A percentile compares a stretch with the other conserved stretches of the same genome.
Conservation (phyloP, 495 filamentous ascomycete species). For the Melanomma pulvis-pyrius region DNA sequence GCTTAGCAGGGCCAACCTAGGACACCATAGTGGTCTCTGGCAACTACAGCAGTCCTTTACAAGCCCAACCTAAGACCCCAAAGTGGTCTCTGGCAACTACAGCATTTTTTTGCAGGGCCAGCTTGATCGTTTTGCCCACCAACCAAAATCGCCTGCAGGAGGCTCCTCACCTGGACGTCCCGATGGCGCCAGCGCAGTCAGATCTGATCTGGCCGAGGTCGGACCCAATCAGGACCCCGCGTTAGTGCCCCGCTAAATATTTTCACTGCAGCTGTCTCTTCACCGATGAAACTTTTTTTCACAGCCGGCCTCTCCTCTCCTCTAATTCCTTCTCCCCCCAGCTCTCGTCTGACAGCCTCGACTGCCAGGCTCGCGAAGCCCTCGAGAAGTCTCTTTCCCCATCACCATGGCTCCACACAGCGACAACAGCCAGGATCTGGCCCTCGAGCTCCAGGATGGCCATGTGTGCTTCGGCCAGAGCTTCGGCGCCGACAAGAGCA, state of each 20-base stretch:
- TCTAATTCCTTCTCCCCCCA: not conserved
- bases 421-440: slow-evolving; percentile 49
- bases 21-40: no score
- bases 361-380: slow-evolving; percentile 21
- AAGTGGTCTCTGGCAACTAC: no score
- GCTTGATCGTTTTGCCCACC: no score
- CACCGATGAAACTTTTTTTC: slow-evolving; percentile 8
- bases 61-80: no score
- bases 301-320: not conserved
- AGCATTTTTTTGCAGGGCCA: no score
- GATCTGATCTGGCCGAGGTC: not conserved
- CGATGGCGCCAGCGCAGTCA: not conserved
- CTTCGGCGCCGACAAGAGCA: slow-evolving; percentile 89
- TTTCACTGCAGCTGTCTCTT: slow-evolving; percentile 5
- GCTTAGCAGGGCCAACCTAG: no score
- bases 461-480: slow-evolving; percentile 87
- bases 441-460: slow-evolving; percentile 89
- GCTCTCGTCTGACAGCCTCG: slow-evolving; percentile 24
- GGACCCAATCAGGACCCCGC: slow-evolving; percentile 16
- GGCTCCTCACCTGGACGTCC: not conserved
- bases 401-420: slow-evolving; percentile 24
- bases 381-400: slow-evolving; percentile 14
- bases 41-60: no score
- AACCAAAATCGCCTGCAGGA: no score
- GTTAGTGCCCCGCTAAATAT: not conserved